phyloP scores from a whole-genome alignment of 805 yeast species.

The Starmera caribaea region DNA sequence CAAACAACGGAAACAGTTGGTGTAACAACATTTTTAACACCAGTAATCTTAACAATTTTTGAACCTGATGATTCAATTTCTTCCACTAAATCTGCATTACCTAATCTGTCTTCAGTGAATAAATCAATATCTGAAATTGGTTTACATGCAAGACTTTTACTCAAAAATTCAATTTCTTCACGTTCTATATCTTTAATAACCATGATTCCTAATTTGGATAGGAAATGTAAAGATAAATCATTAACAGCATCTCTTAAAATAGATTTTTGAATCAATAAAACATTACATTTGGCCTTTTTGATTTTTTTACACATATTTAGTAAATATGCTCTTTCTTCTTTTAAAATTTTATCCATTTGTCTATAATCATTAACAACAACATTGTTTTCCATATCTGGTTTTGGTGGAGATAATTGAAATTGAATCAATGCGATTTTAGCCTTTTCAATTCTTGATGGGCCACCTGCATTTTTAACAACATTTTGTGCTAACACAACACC shows the following conservation, averaged over 20 bases:
- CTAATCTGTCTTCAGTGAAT: constrained; percentile 88
- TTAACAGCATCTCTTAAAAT: constrained; percentile 81
- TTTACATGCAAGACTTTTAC: constrained; percentile 77
- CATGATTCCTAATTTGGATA: constrained; percentile 86
- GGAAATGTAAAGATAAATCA: constrained; percentile 87
- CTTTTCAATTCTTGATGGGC: constrained; percentile 90
- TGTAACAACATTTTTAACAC: constrained; percentile 69
- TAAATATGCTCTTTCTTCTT: constrained; percentile 94
- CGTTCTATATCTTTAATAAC: constrained; percentile 96
- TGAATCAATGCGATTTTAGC: constrained; percentile 80
- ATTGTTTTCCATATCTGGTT: constrained; percentile 91
- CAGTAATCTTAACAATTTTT: constrained; percentile 77
- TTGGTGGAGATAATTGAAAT: constrained; percentile 92
- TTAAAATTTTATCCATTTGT: constrained; percentile 97
- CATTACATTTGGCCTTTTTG: constrained; percentile 89
- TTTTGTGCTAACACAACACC: constrained; percentile 93
- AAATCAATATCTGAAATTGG: constrained; percentile 94
- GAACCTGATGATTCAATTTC: constrained; percentile 44
- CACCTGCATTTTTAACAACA: constrained; percentile 85
- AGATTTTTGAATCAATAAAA: constrained; percentile 88
- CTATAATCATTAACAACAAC: constrained; percentile 96
- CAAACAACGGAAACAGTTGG: constrained; percentile 81
- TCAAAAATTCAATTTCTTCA: constrained; percentile 89
- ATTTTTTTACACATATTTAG: constrained; percentile 92
- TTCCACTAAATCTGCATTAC: constrained; percentile 85